These are phyloP conservation scores for Hyphopichia burtonii DNA, from an alignment of 1,139 yeast genomes.

Conservation along the genomic window DNA sequence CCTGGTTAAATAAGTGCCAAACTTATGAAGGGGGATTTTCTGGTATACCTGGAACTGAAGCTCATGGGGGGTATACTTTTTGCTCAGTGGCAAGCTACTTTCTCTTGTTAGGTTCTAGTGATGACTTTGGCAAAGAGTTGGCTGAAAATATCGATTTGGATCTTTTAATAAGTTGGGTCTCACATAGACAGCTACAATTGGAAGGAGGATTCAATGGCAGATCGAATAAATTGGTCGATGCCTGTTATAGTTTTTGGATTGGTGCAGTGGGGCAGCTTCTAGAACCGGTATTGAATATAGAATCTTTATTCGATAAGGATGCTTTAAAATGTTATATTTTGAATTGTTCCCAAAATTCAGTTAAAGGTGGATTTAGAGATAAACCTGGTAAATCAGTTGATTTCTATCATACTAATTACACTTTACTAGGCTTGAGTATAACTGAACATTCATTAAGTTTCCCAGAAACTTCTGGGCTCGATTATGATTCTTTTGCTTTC, in stretches of 20 bases:
- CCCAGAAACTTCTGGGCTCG: constrained; percentile 23
- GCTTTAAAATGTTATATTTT: constrained; percentile 66
- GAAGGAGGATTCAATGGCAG: constrained; percentile 93
- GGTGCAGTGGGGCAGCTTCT: constrained; percentile 74
- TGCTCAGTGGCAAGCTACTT: constrained; percentile 81
- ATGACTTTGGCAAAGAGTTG: constrained; percentile 14
- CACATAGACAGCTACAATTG: constrained; percentile 60
- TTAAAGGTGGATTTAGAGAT: constrained; percentile 76
- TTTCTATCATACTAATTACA: constrained; percentile 88
- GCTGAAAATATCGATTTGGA: constrained; percentile 35
- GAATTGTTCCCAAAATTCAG: constrained; percentile 65
- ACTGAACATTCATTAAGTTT: constrained; percentile 50
- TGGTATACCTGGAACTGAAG: constrained; percentile 79
- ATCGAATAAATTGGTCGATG: constrained; percentile 90
- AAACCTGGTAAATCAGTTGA: constrained; percentile 85
- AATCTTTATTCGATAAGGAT: constrained; percentile 46
- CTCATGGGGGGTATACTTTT: constrained; percentile 95
- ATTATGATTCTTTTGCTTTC: constrained; percentile 28
- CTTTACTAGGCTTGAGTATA: constrained; percentile 71
- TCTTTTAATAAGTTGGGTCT: constrained; percentile 60
- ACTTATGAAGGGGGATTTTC: constrained; percentile 96
- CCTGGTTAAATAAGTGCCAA: constrained; percentile 74
- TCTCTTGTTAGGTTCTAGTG: constrained; percentile 33
- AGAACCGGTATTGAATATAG: constrained; percentile 43
- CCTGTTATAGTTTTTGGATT: constrained; percentile 95